These are phyloP conservation scores for Candida manassasensis DNA, from an alignment of 805 yeast species.

Conservation along the genomic window DNA sequence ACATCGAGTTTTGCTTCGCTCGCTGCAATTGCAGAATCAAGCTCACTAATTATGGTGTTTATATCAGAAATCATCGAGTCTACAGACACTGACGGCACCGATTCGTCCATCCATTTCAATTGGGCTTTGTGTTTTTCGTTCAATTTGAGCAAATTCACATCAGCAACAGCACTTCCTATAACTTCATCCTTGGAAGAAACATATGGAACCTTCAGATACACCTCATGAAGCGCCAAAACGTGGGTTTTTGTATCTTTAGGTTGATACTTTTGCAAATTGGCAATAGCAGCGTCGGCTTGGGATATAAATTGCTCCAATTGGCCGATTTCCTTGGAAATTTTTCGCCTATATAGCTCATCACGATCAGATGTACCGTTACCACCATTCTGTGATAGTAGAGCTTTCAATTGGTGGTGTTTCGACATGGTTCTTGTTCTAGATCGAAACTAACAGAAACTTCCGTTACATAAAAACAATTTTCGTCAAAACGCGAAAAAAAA, in stretches of 20 bases:
- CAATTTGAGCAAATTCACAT: conserved; percentile 9
- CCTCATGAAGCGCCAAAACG: conserved; percentile 15
- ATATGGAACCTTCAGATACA: conserved; percentile 19
- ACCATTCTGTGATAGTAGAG: conserved; percentile 2
- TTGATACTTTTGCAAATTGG: conserved; percentile 5
- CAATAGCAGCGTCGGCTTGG: conserved; percentile 21
- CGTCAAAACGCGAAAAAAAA: no score
- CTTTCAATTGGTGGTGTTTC: conserved; percentile 1
- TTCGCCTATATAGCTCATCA: conserved; percentile 14
- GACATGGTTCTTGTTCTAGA: conserved; percentile 3
- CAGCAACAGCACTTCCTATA: conserved; percentile 23
- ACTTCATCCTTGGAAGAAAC: conserved; percentile 25
- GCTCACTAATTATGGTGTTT: conserved; percentile 3
- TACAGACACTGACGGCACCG: background rate
- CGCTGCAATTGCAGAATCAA: conserved; percentile 3
- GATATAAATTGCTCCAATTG: conserved; percentile 13
- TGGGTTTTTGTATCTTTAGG: background rate
- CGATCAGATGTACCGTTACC: conserved; percentile 4
- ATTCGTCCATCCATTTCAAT: background rate
- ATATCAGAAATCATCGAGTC: conserved; percentile 4
- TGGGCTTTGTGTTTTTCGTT: conserved; percentile 7
- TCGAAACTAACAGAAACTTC: no score
- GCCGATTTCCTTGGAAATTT: conserved; percentile 16
- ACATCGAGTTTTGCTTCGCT: conserved; percentile 5
- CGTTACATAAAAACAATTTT: no score